Evolutionary conservation across 208 protist species (phyloP).

Genomic region (Trypanosoma platydactyli): DNA sequence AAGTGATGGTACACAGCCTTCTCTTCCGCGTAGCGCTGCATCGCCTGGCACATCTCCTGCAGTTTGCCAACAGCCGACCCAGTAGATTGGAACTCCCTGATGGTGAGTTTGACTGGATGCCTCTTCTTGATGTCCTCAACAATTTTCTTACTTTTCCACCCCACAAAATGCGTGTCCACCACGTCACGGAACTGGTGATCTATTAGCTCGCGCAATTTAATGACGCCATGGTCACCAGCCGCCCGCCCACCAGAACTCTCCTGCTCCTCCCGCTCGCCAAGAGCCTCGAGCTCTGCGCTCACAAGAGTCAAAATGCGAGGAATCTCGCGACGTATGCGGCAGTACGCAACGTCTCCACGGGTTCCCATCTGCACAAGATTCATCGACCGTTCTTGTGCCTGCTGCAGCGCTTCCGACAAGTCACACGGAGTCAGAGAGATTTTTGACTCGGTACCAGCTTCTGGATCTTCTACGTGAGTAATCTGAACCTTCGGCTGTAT

Average conservation of each 20-base stretch:
- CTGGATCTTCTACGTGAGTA: conserved; percentile 81
- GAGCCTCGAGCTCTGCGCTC: conserved; percentile 54
- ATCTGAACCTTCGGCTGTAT: conserved; percentile 62
- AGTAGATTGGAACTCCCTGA: conserved; percentile 77
- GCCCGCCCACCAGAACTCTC: conserved; percentile 1
- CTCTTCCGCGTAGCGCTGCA: conserved; percentile 61
- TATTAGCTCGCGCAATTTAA: conserved; percentile 41
- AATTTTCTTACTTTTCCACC: conserved; percentile 89
- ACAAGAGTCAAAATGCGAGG: conserved; percentile 63
- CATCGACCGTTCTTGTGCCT: conserved; percentile 56
- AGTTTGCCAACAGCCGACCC: conserved; percentile 74
- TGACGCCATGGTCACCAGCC: neutral
- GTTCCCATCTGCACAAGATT: conserved; percentile 86
- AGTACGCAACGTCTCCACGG: conserved; percentile 75
- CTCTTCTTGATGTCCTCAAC: conserved; percentile 69
- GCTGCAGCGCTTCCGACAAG: conserved; percentile 67
- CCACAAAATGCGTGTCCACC: conserved; percentile 86
- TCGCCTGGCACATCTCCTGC: conserved; percentile 81
- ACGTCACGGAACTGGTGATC: conserved; percentile 86
- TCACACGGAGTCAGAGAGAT: conserved; percentile 65
- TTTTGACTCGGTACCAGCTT: conserved; percentile 62
- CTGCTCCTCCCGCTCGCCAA: conserved; percentile 26
- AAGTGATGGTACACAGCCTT: conserved; percentile 75
- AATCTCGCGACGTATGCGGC: conserved; percentile 71
- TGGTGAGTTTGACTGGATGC: conserved; percentile 79